A percentile compares a stretch with the other conserved stretches of the same genome.
These are phyloP conservation scores for Candida sanyaensis DNA, from an alignment of 1,139 yeast genomes.

Conservation along the genomic window DNA sequence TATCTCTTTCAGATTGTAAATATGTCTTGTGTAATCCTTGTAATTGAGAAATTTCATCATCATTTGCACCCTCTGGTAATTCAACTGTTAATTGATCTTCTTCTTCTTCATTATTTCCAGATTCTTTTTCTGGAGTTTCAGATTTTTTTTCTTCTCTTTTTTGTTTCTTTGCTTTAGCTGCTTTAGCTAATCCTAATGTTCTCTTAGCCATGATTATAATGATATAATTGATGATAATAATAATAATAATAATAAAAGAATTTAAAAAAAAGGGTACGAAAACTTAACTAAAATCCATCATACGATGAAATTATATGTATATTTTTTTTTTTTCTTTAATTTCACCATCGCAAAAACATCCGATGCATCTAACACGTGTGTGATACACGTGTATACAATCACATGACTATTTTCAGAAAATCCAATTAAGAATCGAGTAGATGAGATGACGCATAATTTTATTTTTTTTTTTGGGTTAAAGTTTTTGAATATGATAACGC, in stretches of 20 bases:
- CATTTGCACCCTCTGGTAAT: constrained; percentile 69
- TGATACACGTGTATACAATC: too few relatives aligned
- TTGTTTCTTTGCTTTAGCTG: constrained; percentile 52
- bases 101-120: constrained; percentile 15
- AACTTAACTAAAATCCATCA: too few relatives aligned
- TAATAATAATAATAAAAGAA: not conserved
- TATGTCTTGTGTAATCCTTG: constrained; percentile 70
- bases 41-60: constrained; percentile 78
- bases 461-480: not conserved
- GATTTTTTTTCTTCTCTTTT: constrained; percentile 26
- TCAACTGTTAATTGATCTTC: constrained; percentile 62
- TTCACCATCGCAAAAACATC: too few relatives aligned
- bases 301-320: too few relatives aligned
- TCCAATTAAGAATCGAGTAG: not conserved
- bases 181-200: constrained; percentile 80
- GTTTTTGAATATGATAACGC: constrained; percentile 5
- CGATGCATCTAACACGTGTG: too few relatives aligned
- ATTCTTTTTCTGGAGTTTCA: constrained; percentile 16
- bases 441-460: not conserved
- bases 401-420: not conserved
- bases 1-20: constrained; percentile 53
- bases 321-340: too few relatives aligned
- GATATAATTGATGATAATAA: not conserved
- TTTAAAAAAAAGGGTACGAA: not conserved
- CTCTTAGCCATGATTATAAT: constrained; percentile 59